Percentiles rank a stretch among this genome's conserved stretches.
phyloP scores from a whole-genome alignment of 768 basidiomycete genomes.

The Suillus cothurnatus region DNA sequence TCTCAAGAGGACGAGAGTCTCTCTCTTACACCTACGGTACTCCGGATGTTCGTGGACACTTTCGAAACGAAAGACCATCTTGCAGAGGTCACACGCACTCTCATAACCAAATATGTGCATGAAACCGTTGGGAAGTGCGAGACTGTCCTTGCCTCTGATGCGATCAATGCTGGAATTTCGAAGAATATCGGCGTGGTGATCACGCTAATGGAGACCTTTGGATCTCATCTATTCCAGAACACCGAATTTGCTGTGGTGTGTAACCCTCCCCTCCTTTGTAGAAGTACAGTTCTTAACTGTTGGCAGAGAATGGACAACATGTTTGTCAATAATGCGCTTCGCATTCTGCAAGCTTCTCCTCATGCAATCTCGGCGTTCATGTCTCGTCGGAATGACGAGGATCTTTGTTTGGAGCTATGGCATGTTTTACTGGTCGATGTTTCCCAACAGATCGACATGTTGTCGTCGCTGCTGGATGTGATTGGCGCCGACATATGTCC shows the following conservation, averaged over 20 bases:
- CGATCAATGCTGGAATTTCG: conserved; percentile 12
- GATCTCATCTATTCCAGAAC: conserved; percentile 50
- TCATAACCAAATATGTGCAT: conserved; percentile 19
- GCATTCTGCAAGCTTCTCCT: conserved; percentile 44
- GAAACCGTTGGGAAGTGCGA: conserved; percentile 34
- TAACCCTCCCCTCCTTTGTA: conserved; percentile 8
- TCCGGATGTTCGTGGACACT: neutral
- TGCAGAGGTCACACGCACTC: conserved; percentile 35
- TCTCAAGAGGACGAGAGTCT: conserved; percentile 3
- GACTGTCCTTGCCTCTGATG: conserved; percentile 19
- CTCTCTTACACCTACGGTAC: conserved; percentile 6
- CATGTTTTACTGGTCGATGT: conserved; percentile 47
- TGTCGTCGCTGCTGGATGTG: conserved; percentile 44
- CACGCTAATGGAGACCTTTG: conserved; percentile 54
- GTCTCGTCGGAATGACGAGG: conserved; percentile 38
- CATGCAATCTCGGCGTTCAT: conserved; percentile 4
- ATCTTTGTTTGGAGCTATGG: conserved; percentile 44
- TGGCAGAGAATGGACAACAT: conserved; percentile 50
- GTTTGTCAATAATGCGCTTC: conserved; percentile 38
- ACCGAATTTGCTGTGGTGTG: conserved; percentile 45
- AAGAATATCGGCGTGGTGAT: conserved; percentile 34
- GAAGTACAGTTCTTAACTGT: neutral
- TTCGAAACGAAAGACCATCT: conserved; percentile 39
- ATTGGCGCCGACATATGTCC: conserved; percentile 43
- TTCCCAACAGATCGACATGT: conserved; percentile 35